phyloP scores from a whole-genome alignment of 2,329 filamentous ascomycete genomes.

The Penicillium expansum region DNA sequence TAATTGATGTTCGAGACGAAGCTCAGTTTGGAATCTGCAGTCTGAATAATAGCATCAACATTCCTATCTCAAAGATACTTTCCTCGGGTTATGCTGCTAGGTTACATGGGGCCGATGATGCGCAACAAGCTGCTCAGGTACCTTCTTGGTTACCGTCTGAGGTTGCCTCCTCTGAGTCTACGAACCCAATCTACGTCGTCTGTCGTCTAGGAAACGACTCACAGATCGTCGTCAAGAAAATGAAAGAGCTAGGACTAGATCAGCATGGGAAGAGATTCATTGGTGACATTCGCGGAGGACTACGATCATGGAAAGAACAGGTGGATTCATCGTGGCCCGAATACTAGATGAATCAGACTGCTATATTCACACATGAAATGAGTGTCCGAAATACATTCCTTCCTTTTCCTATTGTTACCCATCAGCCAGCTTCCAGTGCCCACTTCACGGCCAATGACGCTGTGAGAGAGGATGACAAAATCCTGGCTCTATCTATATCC shows the following conservation, averaged over 20 bases:
- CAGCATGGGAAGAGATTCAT: conserved; percentile 35
- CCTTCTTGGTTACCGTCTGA: conserved; percentile 31
- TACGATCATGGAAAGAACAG: conserved; percentile 44
- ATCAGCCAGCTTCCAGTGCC: neutral
- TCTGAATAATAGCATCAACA: conserved; percentile 69
- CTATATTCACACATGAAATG: neutral
- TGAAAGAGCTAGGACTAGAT: conserved; percentile 42
- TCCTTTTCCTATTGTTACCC: neutral
- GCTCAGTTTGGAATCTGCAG: conserved; percentile 80
- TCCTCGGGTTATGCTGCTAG: conserved; percentile 17
- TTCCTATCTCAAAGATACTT: conserved; percentile 46
- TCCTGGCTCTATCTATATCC: conserved; percentile 26
- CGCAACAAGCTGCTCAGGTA: conserved; percentile 2
- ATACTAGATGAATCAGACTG: conserved; percentile 26
- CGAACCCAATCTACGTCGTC: conserved; percentile 43
- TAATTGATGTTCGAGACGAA: conserved; percentile 81
- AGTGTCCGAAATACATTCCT: neutral
- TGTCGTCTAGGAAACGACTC: conserved; percentile 52
- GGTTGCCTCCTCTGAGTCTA: conserved; percentile 21
- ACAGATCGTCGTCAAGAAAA: conserved; percentile 43
- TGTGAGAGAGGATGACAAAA: too few species aligned
- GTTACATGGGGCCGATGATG: neutral
- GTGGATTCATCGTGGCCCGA: conserved; percentile 44
- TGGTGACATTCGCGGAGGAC: conserved; percentile 44
- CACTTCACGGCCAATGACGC: neutral